phyloP scores from a whole-genome alignment of 306 rosid genomes.

The Morella rubra region DNA sequence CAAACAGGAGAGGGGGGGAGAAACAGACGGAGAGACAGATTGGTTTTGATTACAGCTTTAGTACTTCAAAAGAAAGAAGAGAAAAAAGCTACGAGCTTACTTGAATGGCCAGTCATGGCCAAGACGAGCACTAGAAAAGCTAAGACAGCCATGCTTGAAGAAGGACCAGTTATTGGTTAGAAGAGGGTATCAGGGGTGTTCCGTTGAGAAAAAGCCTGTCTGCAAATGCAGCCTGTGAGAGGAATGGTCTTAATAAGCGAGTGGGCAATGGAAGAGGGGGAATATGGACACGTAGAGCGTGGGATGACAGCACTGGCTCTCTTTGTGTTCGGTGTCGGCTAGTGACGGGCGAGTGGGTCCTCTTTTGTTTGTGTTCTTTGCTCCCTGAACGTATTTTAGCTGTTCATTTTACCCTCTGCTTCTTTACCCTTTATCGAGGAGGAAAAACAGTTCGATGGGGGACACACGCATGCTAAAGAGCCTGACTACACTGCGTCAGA shows the following conservation, averaged over 20 bases:
- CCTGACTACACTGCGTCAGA: background rate
- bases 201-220: background rate
- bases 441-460: background rate
- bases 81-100: conserved; percentile 39
- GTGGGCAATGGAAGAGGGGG: conserved; percentile 25
- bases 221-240: conserved; percentile 9
- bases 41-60: background rate
- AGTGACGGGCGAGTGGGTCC: background rate
- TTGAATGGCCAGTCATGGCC: conserved; percentile 58
- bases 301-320: conserved; percentile 35
- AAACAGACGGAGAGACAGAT: background rate
- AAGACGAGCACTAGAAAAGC: conserved; percentile 54
- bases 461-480: background rate
- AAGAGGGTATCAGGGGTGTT: conserved; percentile 7
- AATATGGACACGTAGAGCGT: conserved; percentile 33
- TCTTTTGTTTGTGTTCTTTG: background rate
- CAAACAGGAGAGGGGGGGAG: background rate
- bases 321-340: conserved; percentile 8
- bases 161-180: conserved; percentile 16
- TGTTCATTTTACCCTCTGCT: background rate
- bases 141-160: conserved; percentile 49
- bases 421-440: conserved; percentile 6
- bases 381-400: background rate
- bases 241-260: conserved; percentile 18
- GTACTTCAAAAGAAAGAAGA: background rate